phyloP scores from a whole-genome alignment of 1,139 yeast species.

The Candida dubliniensis region DNA sequence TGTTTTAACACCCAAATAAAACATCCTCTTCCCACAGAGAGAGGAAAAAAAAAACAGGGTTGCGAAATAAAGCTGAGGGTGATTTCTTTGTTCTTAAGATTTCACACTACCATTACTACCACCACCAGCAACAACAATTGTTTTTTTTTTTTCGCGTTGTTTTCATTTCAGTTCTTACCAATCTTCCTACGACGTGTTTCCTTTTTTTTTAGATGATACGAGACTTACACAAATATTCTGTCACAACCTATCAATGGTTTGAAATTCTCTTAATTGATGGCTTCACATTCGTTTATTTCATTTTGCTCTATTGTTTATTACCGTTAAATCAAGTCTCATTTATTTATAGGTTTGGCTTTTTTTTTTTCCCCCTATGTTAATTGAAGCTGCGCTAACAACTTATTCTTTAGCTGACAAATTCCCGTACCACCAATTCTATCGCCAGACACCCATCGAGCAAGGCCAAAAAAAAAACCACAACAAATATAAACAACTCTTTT shows the following conservation, averaged over 20 bases:
- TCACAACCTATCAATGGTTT: neutral
- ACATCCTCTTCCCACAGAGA: too few species aligned
- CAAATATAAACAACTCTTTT: slow-evolving; percentile 1
- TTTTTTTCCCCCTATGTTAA: too few species aligned
- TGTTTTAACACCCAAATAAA: too few species aligned
- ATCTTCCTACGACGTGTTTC: neutral
- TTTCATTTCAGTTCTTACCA: slow-evolving; percentile 4
- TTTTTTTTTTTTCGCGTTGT: slow-evolving; percentile 13
- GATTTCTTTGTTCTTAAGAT: too few species aligned
- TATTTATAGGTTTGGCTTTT: too few species aligned
- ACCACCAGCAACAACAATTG: too few species aligned
- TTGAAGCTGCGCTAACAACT: too few species aligned
- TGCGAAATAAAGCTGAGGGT: slow-evolving; percentile 2
- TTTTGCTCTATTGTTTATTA: too few species aligned
- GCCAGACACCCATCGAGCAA: neutral
- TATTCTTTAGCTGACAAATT: neutral
- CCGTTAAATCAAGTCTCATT: too few species aligned
- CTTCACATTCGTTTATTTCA: too few species aligned
- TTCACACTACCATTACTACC: too few species aligned
- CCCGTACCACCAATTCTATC: neutral
- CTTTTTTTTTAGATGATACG: neutral
- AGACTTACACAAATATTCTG: neutral
- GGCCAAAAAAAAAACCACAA: neutral
- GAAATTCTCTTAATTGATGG: too few species aligned
- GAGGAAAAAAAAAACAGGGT: neutral